Conservation (phyloP, 257 asterid species). For the Salvia miltiorrhiza region DNA sequence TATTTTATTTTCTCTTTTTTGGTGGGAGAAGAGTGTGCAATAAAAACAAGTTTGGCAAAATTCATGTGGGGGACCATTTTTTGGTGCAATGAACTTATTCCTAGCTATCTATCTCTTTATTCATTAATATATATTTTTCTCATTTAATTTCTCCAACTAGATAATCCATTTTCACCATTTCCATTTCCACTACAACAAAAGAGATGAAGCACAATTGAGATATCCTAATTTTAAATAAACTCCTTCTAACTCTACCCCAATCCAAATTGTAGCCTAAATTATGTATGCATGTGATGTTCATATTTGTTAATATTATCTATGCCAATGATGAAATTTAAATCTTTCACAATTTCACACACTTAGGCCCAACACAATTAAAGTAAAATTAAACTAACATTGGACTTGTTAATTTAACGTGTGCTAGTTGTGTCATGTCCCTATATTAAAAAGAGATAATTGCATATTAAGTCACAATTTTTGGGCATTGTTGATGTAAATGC, state of each 20-base stretch:
- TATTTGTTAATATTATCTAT: too few species aligned
- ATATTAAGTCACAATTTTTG: too few species aligned
- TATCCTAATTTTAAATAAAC: not conserved
- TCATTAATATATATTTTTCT: slow-evolving; percentile 6
- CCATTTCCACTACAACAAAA: slow-evolving; percentile 13
- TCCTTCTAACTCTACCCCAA: not conserved
- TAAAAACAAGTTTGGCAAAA: slow-evolving; percentile 20
- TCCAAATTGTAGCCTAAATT: too few species aligned
- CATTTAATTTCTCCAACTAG: slow-evolving; percentile 1
- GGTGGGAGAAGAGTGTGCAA: slow-evolving; percentile 20
- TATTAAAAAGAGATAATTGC: not conserved
- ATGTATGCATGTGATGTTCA: too few species aligned
- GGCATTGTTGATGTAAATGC: too few species aligned
- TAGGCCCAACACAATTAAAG: too few species aligned
- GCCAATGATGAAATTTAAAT: too few species aligned
- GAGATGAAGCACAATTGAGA: not conserved
- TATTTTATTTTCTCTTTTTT: not conserved
- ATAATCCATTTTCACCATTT: slow-evolving; percentile 11
- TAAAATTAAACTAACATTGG: too few species aligned
- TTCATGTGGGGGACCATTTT: slow-evolving; percentile 34
- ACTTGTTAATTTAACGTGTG: too few species aligned
- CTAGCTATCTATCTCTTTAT: slow-evolving; percentile 10
- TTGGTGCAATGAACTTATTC: slow-evolving; percentile 22
- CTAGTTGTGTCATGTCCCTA: not conserved
- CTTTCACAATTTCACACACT: too few species aligned